Evolutionary conservation across 106 monocot genomes (phyloP).

Genomic region (Allium sativum): DNA sequence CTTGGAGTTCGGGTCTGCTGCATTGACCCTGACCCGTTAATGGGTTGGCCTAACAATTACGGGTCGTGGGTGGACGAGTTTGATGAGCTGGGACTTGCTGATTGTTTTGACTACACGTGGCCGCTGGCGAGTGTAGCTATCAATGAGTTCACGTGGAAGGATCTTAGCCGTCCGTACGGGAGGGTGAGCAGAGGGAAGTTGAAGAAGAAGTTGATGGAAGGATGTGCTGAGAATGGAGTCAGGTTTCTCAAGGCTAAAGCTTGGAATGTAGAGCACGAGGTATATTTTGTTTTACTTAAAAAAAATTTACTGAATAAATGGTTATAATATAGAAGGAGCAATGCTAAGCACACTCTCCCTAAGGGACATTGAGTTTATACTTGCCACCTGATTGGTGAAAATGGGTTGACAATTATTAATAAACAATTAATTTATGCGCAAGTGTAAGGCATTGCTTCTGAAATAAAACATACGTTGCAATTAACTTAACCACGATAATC

Average conservation of each 20-base stretch:
- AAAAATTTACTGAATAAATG: too few relatives aligned
- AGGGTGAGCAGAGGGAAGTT: constrained; percentile 9
- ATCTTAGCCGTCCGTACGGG: constrained; percentile 22
- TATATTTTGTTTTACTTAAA: not conserved
- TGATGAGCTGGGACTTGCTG: constrained; percentile 3
- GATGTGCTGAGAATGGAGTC: constrained; percentile 16
- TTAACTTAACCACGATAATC: too few relatives aligned
- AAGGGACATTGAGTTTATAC: too few relatives aligned
- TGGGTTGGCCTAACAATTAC: constrained; percentile 26
- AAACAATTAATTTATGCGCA: too few relatives aligned
- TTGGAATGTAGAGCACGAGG: constrained; percentile 14
- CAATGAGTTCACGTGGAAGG: constrained; percentile 3
- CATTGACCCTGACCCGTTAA: constrained; percentile 23
- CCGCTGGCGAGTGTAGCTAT: constrained; percentile 8
- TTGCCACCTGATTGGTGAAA: too few relatives aligned
- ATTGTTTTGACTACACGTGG: constrained; percentile 18
- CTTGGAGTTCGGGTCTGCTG: constrained; percentile 20
- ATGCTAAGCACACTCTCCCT: too few relatives aligned
- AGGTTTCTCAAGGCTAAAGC: constrained; percentile 20
- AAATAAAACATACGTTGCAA: too few relatives aligned
- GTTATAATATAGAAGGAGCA: too few relatives aligned
- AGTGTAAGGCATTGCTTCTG: too few relatives aligned
- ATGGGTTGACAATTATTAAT: too few relatives aligned
- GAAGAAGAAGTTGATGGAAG: constrained; percentile 15
- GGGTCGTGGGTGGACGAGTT: constrained; percentile 32